phyloP scores from a whole-genome alignment of 306 rosid species.

The Clitoria ternatea region DNA sequence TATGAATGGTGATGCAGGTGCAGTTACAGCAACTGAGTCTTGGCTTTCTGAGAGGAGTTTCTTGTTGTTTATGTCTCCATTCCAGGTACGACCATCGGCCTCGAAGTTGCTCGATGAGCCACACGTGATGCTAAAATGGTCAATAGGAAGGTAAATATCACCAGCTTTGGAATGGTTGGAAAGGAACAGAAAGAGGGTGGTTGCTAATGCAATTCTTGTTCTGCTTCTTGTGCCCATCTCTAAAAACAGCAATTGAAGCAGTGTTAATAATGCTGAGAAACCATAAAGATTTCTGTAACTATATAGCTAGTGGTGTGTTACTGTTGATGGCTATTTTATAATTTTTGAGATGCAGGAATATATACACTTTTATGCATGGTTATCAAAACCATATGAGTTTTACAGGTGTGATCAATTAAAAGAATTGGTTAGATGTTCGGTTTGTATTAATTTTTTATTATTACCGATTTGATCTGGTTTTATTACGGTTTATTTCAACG shows the following conservation, averaged over 20 bases:
- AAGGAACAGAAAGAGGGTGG: background rate
- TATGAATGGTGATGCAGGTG: background rate
- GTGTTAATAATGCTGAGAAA: no score
- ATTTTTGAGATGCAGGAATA: no score
- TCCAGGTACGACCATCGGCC: background rate
- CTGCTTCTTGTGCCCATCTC: background rate
- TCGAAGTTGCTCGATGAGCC: background rate
- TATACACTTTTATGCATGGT: no score
- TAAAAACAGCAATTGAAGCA: background rate
- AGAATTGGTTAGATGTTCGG: no score
- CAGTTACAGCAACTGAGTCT: background rate
- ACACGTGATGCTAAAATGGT: background rate
- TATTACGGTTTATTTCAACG: no score
- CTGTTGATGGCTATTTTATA: no score
- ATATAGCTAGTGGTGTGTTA: no score
- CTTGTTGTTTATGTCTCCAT: background rate
- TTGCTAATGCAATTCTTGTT: background rate
- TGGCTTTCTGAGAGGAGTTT: background rate
- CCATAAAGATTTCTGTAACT: no score
- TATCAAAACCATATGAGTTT: no score
- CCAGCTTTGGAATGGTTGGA: background rate
- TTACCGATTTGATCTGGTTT: no score
- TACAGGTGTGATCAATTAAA: no score
- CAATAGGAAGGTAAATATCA: background rate
- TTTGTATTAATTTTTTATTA: no score